Conservation (phyloP, 1,139 yeast genomes). For the Geotrichum fermentans region DNA sequence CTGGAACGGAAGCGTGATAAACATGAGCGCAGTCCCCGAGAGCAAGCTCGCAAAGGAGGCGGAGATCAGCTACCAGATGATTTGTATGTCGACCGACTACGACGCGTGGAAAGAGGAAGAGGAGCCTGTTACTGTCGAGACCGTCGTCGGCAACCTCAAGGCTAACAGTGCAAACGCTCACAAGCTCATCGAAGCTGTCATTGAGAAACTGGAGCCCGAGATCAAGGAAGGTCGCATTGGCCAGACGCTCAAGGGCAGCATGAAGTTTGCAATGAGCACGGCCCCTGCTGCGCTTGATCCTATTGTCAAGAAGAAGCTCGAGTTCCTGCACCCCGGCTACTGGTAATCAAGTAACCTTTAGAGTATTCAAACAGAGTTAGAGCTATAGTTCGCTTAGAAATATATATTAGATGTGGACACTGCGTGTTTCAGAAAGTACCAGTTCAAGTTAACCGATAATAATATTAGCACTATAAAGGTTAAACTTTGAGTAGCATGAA, state of each 20-base stretch:
- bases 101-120: conserved; percentile 96
- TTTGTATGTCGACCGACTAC: conserved; percentile 97
- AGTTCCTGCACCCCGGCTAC: conserved; percentile 87
- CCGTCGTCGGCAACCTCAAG: conserved; percentile 83
- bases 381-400: too few relatives aligned
- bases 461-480: too few relatives aligned
- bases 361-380: too few relatives aligned
- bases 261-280: conserved; percentile 80
- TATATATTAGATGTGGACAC: too few relatives aligned
- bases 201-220: conserved; percentile 60
- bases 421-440: too few relatives aligned
- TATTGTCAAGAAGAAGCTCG: conserved; percentile 72
- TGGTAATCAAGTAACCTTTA: too few relatives aligned
- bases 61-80: conserved; percentile 93
- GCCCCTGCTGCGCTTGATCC: conserved; percentile 68
- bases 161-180: conserved; percentile 89
- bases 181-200: conserved; percentile 62
- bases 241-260: conserved; percentile 63
- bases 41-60: conserved; percentile 96
- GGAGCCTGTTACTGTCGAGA: conserved; percentile 95
- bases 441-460: too few relatives aligned
- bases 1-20: conserved; percentile 93
- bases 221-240: conserved; percentile 61
- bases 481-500: too few relatives aligned
- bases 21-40: conserved; percentile 95